Base-by-base conservation (phyloP, 2,329 filamentous ascomycete species). In the Dryadomyces quercivorus region DNA sequence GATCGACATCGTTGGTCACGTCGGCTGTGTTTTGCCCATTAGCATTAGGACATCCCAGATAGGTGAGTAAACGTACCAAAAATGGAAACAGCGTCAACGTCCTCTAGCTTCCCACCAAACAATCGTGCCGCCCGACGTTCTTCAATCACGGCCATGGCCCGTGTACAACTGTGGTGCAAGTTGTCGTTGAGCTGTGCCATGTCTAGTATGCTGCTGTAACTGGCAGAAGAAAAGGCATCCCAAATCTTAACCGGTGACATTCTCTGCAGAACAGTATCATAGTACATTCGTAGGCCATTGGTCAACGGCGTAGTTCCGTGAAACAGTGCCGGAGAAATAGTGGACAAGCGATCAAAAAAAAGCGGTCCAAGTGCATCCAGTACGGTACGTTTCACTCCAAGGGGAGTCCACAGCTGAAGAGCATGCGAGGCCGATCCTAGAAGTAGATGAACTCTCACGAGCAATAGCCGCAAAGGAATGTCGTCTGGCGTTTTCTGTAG, bases 371-470 rank as follows among this genome's bases (percentile, higher is more conserved):
- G 68, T 0, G 77, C 75, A 58, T 81, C 77, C n/a, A 78, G 72
- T 31, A 80, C 76, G 0, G 75, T 77, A 21, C 78, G 72, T 64
- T 82, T 82, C 2, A 82, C 72, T 3, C 72, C 75, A 10, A 80
- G 68, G 0, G 69, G 69, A 12, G 70, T 66, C 76, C 77, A 81
- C 2, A 77, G 63, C 38, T 72, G 63, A 22, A 72, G 66, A 0
- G 75, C 75, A 18, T 70, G 69, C 1, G 73, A 68, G 0, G 70
- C 70, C 13, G 74, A 76, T 8, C 78, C 78, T 7, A 80, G 65
- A 3, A 73, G 63, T 10, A 79, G 65, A 51, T 78, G 76, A 2
- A 81, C 61, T 54, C 77, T 75, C 1, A 77, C 68, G 0, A 82
- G 67, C 0, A 81, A 58, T 4, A 82, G 66, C 2, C 73, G 71